Evolutionary conservation across 805 yeast genomes (phyloP).

Genomic region (Deakozyma indianensis): DNA sequence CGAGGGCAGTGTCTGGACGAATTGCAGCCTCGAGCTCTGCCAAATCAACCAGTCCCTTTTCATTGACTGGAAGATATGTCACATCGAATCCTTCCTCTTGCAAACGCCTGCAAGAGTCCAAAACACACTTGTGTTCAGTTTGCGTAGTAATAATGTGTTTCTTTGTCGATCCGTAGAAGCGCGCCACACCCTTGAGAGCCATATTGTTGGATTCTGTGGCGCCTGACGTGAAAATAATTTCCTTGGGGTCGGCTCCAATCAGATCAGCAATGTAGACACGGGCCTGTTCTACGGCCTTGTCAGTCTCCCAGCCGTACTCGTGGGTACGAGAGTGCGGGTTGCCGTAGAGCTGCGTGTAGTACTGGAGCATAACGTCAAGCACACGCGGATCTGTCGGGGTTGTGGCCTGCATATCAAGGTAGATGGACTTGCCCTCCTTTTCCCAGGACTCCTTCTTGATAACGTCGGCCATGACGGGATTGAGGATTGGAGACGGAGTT

Average conservation of each 20-base stretch:
- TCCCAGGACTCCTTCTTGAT: constrained; percentile 1
- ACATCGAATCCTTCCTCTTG: constrained; percentile 96
- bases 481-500: constrained; percentile 5
- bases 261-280: constrained; percentile 69
- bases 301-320: constrained; percentile 98
- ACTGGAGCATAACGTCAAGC: constrained; percentile 28
- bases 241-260: constrained; percentile 90
- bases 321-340: constrained; percentile 97
- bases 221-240: constrained; percentile 91
- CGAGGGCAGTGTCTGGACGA: constrained; percentile 80
- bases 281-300: constrained; percentile 77
- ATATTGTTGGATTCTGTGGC: constrained; percentile 96
- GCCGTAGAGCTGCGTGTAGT: constrained; percentile 77
- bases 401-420: constrained; percentile 95
- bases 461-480: constrained; percentile 4
- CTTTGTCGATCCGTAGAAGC: constrained; percentile 81
- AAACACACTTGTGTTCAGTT: constrained; percentile 98
- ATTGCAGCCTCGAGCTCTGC: constrained; percentile 70
- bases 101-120: constrained; percentile 87
- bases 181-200: constrained; percentile 89
- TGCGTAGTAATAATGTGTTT: constrained; percentile 90
- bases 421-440: constrained; percentile 61
- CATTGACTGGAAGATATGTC: constrained; percentile 74
- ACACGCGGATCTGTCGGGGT: constrained; percentile 98
- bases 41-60: constrained; percentile 66